Evolutionary conservation across 306 rosid species (phyloP), one percentile per base, ranked within the genome.

Genomic region (Lagenaria siceraria): DNA sequence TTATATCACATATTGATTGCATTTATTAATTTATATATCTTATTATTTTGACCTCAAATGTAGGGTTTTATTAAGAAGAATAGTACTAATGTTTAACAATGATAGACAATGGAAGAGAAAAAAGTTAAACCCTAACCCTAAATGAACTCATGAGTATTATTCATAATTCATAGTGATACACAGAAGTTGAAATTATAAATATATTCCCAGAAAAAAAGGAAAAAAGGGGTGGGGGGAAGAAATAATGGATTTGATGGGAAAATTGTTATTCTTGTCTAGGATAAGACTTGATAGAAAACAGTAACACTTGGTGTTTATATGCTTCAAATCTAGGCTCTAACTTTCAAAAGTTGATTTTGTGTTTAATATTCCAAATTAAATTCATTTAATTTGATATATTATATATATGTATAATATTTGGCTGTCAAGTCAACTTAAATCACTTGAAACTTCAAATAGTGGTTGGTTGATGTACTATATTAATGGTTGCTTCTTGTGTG

Each of bases 401-500:
- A 31, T 15, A 33, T 63, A 3, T 17, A 64, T 27, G 9, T 66
- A 19, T n/a, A 33, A 18, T 38, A 40, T 27, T 29, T 46, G 22
- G 22, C 40, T 71, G 76, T 71, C 76, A 71, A 22, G 10, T 71
- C 76, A 71, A 8, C 8, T 46, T 25, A 48, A 46, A 71, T 49
- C 38, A 71, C 19, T 4, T 40, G 19, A 36, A 42, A 43, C 11
- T 43, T 46, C 22, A 8, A 46, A 46, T 33, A 71, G 76, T 71
- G 38, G 53, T 24, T 48, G 40, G 58, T 43, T 69, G 75, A 69
- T 22, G 54, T 69, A 12, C 55, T 13, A 69, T 69, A 65, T 65
- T 69, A 71, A 71, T 71, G 58, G 76, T 71, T 71, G 76, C 76
- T 71, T 71, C 58, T 71, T 22, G 3, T 71, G 21, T 71, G 53